Percentiles rank a stretch among this genome's conserved stretches.
Conservation (phyloP, 2,329 filamentous ascomycete species). For the Zasmidium citrigriseum region DNA sequence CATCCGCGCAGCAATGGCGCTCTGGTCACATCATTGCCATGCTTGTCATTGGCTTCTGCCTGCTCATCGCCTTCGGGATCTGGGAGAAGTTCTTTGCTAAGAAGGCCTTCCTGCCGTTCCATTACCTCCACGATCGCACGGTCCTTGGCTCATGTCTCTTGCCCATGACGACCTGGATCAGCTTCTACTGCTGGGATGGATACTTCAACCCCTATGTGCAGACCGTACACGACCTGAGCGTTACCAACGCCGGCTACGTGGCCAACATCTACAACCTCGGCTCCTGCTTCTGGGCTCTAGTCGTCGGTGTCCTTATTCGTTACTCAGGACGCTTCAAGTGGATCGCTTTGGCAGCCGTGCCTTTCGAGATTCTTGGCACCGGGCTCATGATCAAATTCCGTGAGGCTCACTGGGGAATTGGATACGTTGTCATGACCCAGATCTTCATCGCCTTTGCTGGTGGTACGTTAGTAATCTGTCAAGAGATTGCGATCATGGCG, state of each 20-base stretch:
- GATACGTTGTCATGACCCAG: slow-evolving; percentile 43
- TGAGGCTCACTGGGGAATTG: slow-evolving; percentile 31
- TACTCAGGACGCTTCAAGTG: slow-evolving; percentile 39
- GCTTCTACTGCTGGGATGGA: slow-evolving; percentile 39
- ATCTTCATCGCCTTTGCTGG: slow-evolving; percentile 29
- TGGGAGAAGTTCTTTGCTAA: slow-evolving; percentile 44
- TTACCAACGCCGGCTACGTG: slow-evolving; percentile 39
- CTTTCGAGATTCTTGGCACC: slow-evolving; percentile 31
- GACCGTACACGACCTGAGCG: slow-evolving; percentile 39
- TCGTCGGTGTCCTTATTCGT: slow-evolving; percentile 33
- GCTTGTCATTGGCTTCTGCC: slow-evolving; percentile 40
- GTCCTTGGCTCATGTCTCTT: slow-evolving; percentile 55
- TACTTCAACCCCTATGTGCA: slow-evolving; percentile 45
- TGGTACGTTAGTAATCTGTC: background rate
- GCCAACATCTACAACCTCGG: slow-evolving; percentile 41
- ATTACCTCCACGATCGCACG: slow-evolving; percentile 52
- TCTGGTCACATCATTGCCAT: slow-evolving; percentile 43
- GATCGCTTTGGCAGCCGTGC: slow-evolving; percentile 31
- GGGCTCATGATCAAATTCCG: slow-evolving; percentile 41
- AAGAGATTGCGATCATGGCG: slow-evolving; percentile 1
- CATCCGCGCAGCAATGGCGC: slow-evolving; percentile 37
- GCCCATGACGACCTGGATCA: slow-evolving; percentile 38
- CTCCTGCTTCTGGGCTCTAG: slow-evolving; percentile 30
- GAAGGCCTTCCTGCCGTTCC: slow-evolving; percentile 45
- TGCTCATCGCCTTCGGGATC: slow-evolving; percentile 39